These are phyloP conservation scores for Phoma sp. DNA, from an alignment of 2,329 filamentous ascomycete genomes.

Conservation along the genomic window DNA sequence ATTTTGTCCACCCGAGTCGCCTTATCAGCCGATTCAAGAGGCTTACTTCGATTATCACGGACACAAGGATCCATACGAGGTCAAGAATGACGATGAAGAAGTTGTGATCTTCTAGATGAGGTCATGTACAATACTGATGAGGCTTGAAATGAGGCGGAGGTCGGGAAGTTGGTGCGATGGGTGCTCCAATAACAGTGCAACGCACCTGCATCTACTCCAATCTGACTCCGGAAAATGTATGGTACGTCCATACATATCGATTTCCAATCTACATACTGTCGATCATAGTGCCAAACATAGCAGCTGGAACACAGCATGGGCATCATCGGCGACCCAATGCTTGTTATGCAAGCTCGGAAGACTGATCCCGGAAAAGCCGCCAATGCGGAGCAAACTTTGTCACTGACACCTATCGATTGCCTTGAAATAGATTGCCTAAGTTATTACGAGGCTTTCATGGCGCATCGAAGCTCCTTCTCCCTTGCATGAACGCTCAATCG, in stretches of 20 bases:
- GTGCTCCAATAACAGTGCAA: not conserved
- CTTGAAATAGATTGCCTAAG: not conserved
- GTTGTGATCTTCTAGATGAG: constrained; percentile 25
- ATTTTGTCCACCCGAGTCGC: constrained; percentile 40
- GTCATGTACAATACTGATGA: too few species aligned
- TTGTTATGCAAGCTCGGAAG: not conserved
- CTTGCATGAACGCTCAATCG: constrained; percentile 5
- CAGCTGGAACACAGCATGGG: not conserved
- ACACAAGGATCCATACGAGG: constrained; percentile 44
- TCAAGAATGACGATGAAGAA: constrained; percentile 22
- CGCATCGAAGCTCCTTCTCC: constrained; percentile 1
- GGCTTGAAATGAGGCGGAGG: too few species aligned
- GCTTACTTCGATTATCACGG: constrained; percentile 46
- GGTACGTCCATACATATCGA: not conserved
- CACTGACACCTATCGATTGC: not conserved
- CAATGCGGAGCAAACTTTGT: not conserved
- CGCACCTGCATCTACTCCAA: not conserved
- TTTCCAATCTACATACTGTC: not conserved
- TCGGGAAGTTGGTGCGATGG: not conserved
- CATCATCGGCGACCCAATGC: not conserved
- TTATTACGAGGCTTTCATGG: not conserved
- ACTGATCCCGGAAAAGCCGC: not conserved
- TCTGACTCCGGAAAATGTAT: not conserved
- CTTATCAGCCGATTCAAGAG: constrained; percentile 37
- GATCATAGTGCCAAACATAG: constrained; percentile 1